These are phyloP conservation scores for Kodamaea fungicola DNA, from an alignment of 1,139 yeast genomes.

Conservation along the genomic window DNA sequence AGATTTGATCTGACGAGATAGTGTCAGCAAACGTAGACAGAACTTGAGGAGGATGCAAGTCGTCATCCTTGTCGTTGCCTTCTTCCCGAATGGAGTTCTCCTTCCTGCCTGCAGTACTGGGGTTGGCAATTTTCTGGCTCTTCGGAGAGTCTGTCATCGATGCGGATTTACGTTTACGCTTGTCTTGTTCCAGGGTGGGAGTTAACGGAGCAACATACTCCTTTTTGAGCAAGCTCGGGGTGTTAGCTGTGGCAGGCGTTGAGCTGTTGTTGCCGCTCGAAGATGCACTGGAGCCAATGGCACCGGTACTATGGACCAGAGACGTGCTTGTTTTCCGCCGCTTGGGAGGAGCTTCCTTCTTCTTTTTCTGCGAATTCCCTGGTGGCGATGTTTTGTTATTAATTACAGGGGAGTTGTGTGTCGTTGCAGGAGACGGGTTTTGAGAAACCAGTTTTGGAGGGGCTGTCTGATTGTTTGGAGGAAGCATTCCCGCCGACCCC, in stretches of 20 bases:
- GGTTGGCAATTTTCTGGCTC: conserved; percentile 13
- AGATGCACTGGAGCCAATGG: conserved; percentile 9
- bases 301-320: conserved; percentile 5
- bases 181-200: conserved; percentile 39
- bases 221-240: conserved; percentile 29
- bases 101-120: conserved; percentile 20
- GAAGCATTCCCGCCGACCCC: conserved; percentile 22
- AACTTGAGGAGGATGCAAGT: conserved; percentile 24
- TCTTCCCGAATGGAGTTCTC: conserved; percentile 24
- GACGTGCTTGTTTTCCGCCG: conserved; percentile 33
- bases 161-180: conserved; percentile 26
- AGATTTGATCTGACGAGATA: conserved; percentile 30
- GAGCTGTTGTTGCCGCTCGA: conserved; percentile 7
- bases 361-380: conserved; percentile 17
- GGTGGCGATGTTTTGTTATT: conserved; percentile 38
- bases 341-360: conserved; percentile 27
- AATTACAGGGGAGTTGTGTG: conserved; percentile 29
- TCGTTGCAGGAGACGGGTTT: conserved; percentile 28
- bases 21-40: conserved; percentile 24
- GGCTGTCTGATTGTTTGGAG: conserved; percentile 14
- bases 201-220: conserved; percentile 43
- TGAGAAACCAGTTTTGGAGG: conserved; percentile 10
- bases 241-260: conserved; percentile 16
- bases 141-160: conserved; percentile 33
- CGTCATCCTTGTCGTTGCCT: conserved; percentile 17